Conservation (phyloP, 768 basidiomycete genomes). For the Termitomyces eurrhizus region DNA sequence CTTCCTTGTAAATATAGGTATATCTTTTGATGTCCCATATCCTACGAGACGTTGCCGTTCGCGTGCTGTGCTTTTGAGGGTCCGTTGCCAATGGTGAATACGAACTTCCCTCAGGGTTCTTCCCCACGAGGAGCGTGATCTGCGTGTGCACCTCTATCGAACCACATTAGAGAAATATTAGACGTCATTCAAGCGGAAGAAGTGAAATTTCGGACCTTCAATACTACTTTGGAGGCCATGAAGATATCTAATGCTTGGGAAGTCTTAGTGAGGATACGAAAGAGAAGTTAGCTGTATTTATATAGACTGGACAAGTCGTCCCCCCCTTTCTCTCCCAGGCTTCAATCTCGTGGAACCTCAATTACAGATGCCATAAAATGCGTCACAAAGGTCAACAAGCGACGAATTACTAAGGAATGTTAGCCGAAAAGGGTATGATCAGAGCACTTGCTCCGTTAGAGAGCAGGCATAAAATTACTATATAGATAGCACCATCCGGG, state of each 20-base stretch:
- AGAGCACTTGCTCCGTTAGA: constrained; percentile 11
- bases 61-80: no score
- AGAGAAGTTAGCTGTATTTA: not conserved
- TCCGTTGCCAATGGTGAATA: not conserved
- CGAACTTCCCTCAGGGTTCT: no score
- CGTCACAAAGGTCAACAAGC: not conserved
- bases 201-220: not conserved
- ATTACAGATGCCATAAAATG: not conserved
- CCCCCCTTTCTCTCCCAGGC: not conserved
- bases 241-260: not conserved
- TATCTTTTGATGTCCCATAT: not conserved
- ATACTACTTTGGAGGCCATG: not conserved
- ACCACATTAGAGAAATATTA: no score
- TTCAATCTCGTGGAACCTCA: not conserved
- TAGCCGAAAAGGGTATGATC: constrained; percentile 4
- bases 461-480: not conserved
- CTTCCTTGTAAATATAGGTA: not conserved
- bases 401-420: not conserved
- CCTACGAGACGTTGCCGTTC: not conserved
- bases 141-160: not conserved
- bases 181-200: no score
- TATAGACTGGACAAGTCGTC: not conserved
- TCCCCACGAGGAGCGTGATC: not conserved
- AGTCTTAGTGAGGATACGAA: not conserved
- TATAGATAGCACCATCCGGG: not conserved